Base-by-base conservation (phyloP, 768 basidiomycete genomes). In the Pleurotus sapidus region DNA sequence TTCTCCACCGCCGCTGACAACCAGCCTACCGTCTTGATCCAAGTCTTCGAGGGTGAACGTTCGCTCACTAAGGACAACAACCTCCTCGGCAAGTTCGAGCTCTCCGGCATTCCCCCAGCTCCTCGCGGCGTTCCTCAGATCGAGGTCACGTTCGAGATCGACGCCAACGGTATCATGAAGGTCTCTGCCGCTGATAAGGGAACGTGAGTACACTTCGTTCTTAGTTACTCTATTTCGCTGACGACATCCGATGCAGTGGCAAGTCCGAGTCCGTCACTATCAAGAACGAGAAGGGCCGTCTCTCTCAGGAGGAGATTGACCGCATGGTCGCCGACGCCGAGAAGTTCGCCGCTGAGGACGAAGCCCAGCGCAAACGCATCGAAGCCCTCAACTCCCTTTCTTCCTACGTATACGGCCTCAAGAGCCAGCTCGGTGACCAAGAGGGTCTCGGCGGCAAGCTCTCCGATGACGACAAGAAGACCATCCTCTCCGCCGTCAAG, bases 11-110 rank as follows among this genome's bases (percentile, higher is more conserved):
- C 91, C 50, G 88, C 91, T 51, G 91, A 94, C 68, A 94, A 93
- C 80, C 90, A 98, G 76, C 93, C 91, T 47, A 95, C 93, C 53
- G 95, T 98, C 65, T 77, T 98, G 48, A 95, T 98, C 74, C 95
- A 98, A 74, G 96, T 98, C 61, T 98, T 80, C 72, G 95, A 98
- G 82, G 95, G 95, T 73, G 95, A 98, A 78, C 94, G 96, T 69
- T 86, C 93, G 47, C 77, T 97, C 67, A 98, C 96, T 63, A 96
- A 96, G 86, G 96, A 98, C 77, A 98, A 97, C 84, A 96, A 97
- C 78, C 87, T 89, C 49, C 89, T 98, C 64, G 95, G 96, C 76
- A 95, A 95, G 72, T 98, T 97, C 72, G 95, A 97, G 74, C 86
- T 98, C 39, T 89, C 84, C 46, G 70, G 91, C 58, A 97, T 98